Base-by-base conservation (phyloP, 495 filamentous ascomycete species). In the Aspergillus panamensis region DNA sequence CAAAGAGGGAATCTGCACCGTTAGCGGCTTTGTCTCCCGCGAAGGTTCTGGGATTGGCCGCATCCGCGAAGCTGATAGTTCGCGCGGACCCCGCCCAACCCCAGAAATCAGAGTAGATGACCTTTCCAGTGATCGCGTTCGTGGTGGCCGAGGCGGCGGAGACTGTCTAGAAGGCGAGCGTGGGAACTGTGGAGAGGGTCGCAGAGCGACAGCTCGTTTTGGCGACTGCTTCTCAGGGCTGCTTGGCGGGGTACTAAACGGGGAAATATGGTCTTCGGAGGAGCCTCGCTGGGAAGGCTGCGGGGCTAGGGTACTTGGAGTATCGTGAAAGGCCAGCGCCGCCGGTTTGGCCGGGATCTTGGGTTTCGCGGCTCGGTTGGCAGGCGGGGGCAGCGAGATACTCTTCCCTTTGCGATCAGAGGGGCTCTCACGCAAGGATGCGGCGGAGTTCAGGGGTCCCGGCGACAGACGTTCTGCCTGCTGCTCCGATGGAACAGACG, bases 181-280 rank as follows among this genome's bases (percentile, higher is more conserved):
- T 17, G 53, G 40, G 35, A 58, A 20, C 32, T 44, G 48, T 7
- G 58, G 42, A 17, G 42, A 33, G 12, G 55, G 37, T 52, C 62
- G 67, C 10, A 35, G 45, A 13, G 61, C 19, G 6, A 66, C 59
- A 6, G 55, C 14, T 1, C 58, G 60, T 50, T 67, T 71, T 9
- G 66, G 29, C 2, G 70, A 49, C 6, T 77, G 70, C 49, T 82
- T 88, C 51, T 84, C 87, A 13, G 84, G 83, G 62, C 87, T 95
- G 54, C 84, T 87, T 13, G 93, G 92, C 10, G 92, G 93, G 31
- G 92, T 96, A 69, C 78, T 92, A 65, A 98, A 97, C 0, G 94
- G 93, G 6, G 94, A 97, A 0, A 88, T 75, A 33, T 74, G 74
- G n/a, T 82, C 80, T 10, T 80, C 80, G 5, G 73, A 66, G 17